Percentiles rank a stretch among this genome's conserved stretches.
phyloP scores from a whole-genome alignment of 1,284 basidiomycete genomes.

The Filobasidium uniguttulatum region DNA sequence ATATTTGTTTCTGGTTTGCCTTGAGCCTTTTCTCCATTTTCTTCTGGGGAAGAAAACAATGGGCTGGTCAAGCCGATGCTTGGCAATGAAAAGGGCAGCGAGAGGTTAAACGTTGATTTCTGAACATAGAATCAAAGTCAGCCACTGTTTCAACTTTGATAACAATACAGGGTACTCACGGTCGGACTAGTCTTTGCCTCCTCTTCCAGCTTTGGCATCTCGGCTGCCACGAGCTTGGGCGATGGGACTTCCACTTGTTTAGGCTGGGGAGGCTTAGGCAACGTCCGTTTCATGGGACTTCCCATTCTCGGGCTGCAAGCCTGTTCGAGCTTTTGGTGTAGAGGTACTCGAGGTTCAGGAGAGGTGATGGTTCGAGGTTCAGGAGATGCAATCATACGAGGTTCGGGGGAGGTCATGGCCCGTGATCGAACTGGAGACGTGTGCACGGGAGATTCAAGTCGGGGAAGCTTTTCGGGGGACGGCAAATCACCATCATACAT shows the following conservation, averaged over 20 bases:
- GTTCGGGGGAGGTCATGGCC: no score
- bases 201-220: constrained; percentile 8
- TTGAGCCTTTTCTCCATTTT: no score
- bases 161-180: background rate
- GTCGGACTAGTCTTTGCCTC: constrained; percentile 2
- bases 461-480: background rate
- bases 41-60: constrained; percentile 15
- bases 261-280: constrained; percentile 25
- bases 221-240: constrained; percentile 19
- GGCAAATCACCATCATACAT: constrained; percentile 9
- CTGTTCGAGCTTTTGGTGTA: background rate
- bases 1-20: constrained; percentile 3
- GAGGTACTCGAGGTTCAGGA: background rate
- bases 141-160: background rate
- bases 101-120: constrained; percentile 21
- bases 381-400: no score
- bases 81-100: constrained; percentile 27
- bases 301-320: background rate
- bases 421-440: no score
- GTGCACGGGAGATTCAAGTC: background rate
- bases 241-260: constrained; percentile 23
- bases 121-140: background rate
- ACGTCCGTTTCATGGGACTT: background rate
- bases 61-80: constrained; percentile 25
- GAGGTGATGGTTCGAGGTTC: no score